Evolutionary conservation across 371 early-diverging fungal species (phyloP), one percentile per base, ranked within the genome.

Genomic region (Mucor racemosus): DNA sequence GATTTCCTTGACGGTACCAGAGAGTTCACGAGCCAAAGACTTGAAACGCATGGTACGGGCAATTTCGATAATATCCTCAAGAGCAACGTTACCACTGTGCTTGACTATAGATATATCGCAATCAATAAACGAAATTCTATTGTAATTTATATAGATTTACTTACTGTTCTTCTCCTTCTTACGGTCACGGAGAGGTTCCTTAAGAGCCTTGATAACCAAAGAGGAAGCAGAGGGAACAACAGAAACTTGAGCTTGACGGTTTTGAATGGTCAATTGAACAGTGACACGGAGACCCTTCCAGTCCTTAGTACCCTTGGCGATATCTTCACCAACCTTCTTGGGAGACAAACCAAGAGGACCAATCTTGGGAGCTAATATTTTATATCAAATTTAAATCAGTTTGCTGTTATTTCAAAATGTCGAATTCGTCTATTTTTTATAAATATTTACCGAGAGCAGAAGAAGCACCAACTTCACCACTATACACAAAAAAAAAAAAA

Each of bases 281-380:
- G 99, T 97, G 31, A 99, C 92, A 81, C 95, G 94, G 68, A 99
- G 91, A 85, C 99, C 96, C 90, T 97, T 97, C 92, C 93, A 99
- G 75, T 95, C 97, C 67, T 73, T 73, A 57, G 74, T 70, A 74
- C 95, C 97, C 92, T 99, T 98, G 86, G 97, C 98, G 68, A 99
- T 98, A 84, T 99, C 99, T 87, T 99, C 99, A 87, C 99, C 99
- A 72, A 99, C 96, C 89, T 97, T 97, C 90, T 99, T 99, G 83
- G 99, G 98, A 62, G 96, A 92, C 85, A 99, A 88, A 94, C 99
- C 99, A 74, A 99, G 92, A 75, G 98, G 98, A 93, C 99, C 99
- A 73, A 98, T 94, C 91, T 97, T 98, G 82, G 98, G 99, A 63
- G 99, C 99, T 38, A 38, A 94, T 65, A 99, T 38, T 9, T 38